phyloP scores from a whole-genome alignment of 768 basidiomycete genomes.

The Amanita exitialis region DNA sequence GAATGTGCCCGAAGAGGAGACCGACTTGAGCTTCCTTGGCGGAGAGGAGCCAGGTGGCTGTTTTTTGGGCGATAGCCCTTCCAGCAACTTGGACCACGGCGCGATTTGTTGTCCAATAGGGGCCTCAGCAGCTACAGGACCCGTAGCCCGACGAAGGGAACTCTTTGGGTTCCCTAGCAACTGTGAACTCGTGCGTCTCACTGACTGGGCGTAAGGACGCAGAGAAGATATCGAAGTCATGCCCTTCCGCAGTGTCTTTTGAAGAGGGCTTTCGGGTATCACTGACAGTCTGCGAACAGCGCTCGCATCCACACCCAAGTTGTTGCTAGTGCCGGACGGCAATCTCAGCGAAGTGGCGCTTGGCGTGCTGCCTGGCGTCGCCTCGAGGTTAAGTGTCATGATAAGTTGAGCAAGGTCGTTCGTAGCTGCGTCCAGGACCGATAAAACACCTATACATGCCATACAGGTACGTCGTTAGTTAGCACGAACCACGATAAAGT shows the following conservation, averaged over 20 bases:
- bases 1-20: slow-evolving; percentile 13
- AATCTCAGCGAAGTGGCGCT: slow-evolving; percentile 35
- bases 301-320: slow-evolving; percentile 6
- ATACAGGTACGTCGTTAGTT: background rate
- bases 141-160: slow-evolving; percentile 2
- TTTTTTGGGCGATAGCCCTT: slow-evolving; percentile 19
- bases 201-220: slow-evolving; percentile 34
- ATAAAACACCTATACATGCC: slow-evolving; percentile 49
- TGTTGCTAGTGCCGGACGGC: slow-evolving; percentile 17
- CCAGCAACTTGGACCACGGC: slow-evolving; percentile 44
- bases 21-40: slow-evolving; percentile 8
- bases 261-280: slow-evolving; percentile 27
- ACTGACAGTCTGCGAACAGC: slow-evolving; percentile 19
- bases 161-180: slow-evolving; percentile 2
- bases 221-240: slow-evolving; percentile 36
- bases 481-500: background rate
- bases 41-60: slow-evolving; percentile 11
- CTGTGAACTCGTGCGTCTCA: slow-evolving; percentile 11
- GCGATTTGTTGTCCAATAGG: slow-evolving; percentile 48
- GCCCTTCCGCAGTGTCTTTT: slow-evolving; percentile 23
- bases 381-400: slow-evolving; percentile 72
- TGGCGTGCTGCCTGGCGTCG: slow-evolving; percentile 52
- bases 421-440: slow-evolving; percentile 70
- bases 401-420: slow-evolving; percentile 72
- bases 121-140: slow-evolving; percentile 6